Percentiles rank a stretch among this genome's conserved stretches.
phyloP scores from a whole-genome alignment of 768 basidiomycete species.

The Chlorophyllum brunneum region DNA sequence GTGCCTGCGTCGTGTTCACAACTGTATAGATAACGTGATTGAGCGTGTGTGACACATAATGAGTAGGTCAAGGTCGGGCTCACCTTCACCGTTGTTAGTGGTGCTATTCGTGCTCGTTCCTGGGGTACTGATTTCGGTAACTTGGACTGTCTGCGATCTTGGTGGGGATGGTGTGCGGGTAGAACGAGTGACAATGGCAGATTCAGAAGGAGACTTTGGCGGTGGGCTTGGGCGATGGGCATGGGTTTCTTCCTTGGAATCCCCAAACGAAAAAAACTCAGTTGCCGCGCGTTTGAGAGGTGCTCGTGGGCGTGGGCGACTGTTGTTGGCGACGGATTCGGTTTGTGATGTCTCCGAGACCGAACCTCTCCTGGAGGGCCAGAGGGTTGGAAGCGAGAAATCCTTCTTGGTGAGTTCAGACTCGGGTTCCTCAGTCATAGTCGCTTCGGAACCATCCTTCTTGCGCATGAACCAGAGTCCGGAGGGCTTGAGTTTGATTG shows the following conservation, averaged over 20 bases:
- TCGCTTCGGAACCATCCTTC: slow-evolving; percentile 28
- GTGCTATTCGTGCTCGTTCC: background rate
- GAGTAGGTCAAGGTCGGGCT: slow-evolving; percentile 1
- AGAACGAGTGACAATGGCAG: slow-evolving; percentile 21
- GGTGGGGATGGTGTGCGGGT: slow-evolving; percentile 20
- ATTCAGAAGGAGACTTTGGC: slow-evolving; percentile 27
- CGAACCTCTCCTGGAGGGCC: slow-evolving; percentile 25
- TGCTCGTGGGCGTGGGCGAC: background rate
- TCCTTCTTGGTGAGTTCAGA: slow-evolving; percentile 17
- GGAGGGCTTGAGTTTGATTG: slow-evolving; percentile 53
- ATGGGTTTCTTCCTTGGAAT: slow-evolving; percentile 24
- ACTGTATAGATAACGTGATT: slow-evolving; percentile 17
- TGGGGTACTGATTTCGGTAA: slow-evolving; percentile 16
- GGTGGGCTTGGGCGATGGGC: slow-evolving; percentile 19
- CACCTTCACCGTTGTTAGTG: slow-evolving; percentile 21
- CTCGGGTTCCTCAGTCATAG: slow-evolving; percentile 15
- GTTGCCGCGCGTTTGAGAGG: slow-evolving; percentile 1
- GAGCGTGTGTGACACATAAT: slow-evolving; percentile 3
- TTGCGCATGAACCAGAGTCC: slow-evolving; percentile 53
- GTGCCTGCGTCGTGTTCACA: slow-evolving; percentile 54
- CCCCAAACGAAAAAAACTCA: background rate
- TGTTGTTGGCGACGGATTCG: background rate
- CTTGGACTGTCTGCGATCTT: slow-evolving; percentile 18
- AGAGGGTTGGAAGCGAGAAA: slow-evolving; percentile 22
- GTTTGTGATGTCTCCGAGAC: slow-evolving; percentile 12